Conservation (phyloP, 768 basidiomycete genomes). For the Roridomyces roridus region DNA sequence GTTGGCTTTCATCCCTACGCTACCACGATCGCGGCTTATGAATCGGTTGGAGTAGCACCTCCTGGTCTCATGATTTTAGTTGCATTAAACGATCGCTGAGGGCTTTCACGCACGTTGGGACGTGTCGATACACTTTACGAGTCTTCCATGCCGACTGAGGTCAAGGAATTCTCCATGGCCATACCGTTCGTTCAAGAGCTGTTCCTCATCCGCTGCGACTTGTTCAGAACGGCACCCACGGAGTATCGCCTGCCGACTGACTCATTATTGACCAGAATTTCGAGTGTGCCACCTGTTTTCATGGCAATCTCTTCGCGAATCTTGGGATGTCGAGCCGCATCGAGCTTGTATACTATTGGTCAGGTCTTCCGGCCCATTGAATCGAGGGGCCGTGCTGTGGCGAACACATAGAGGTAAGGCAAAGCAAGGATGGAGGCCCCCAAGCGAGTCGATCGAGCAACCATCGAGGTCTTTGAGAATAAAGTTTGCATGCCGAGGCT, state of each 20-base stretch:
- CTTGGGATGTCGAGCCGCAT: constrained; percentile 24
- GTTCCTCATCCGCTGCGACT: neutral
- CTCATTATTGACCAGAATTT: constrained; percentile 8
- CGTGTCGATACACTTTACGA: too few relatives aligned
- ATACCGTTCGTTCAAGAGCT: too few relatives aligned
- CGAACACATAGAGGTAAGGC: constrained; percentile 32
- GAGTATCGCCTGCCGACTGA: neutral
- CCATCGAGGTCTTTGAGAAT: too few relatives aligned
- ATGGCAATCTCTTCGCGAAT: neutral
- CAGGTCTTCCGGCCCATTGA: constrained; percentile 26
- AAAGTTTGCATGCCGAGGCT: too few relatives aligned
- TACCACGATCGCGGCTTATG: constrained; percentile 1
- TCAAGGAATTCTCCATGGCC: neutral
- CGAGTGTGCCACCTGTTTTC: constrained; percentile 2
- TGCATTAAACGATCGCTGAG: too few relatives aligned
- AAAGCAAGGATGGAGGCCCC: too few relatives aligned
- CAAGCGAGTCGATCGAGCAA: too few relatives aligned
- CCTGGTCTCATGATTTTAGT: neutral
- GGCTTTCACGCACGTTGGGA: too few relatives aligned
- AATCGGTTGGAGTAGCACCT: too few relatives aligned
- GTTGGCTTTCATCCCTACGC: neutral
- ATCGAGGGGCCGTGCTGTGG: constrained; percentile 27
- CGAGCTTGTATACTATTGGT: constrained; percentile 25
- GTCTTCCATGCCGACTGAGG: neutral
- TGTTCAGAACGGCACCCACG: neutral